Evolutionary conservation across 768 basidiomycete genomes (phyloP), one percentile per base, ranked within the genome.

Genomic region (Lactifluus pinguis): DNA sequence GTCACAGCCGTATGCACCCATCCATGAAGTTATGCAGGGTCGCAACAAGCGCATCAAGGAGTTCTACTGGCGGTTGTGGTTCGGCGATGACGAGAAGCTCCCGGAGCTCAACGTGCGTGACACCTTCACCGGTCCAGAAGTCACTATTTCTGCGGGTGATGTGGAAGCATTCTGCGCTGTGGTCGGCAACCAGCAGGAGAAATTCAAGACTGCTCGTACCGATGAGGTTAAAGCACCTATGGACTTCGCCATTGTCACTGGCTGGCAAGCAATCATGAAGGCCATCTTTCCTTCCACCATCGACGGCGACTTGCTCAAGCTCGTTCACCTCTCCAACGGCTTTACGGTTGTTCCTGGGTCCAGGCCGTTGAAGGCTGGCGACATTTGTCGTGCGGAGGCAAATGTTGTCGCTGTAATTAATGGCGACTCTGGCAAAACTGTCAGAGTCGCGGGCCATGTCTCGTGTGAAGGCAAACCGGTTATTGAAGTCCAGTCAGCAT

Each of bases 51-150:
- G 89, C 63, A 95, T 98, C 77, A 98, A 97, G 76, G 83, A 89
- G 67, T 98, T 98, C 72, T 99, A 99, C 78, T 99, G 97, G 97
- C 86, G 86, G 71, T 75, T 98, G 38, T 98, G 97, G 97, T 95
- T 93, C 71, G 94, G 97, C 41, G 92, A 93, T 69, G 77, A 89
- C 62, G 82, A 87, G 66, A 72, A 72, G 1, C 78, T 98, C 29
- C 89, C 94, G 10, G 73, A 80, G n/a, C 84, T 98, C 63, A 81
- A 86, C 68, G 79, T 95, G 56, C 82, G 81, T 25, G 25, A 25
- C 25, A 25, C 25, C 25, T 25, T 25, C 25, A 25, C 25, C 25
- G 25, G 25, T 25, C 93, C 91, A 2, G 87, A 92, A 72, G 88
- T 94, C 59, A 83, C 80, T 3, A 88, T 98, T 71, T 80, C 86